Evolutionary conservation across 306 rosid genomes (phyloP).

Genomic region (Quercus berberidifolia): DNA sequence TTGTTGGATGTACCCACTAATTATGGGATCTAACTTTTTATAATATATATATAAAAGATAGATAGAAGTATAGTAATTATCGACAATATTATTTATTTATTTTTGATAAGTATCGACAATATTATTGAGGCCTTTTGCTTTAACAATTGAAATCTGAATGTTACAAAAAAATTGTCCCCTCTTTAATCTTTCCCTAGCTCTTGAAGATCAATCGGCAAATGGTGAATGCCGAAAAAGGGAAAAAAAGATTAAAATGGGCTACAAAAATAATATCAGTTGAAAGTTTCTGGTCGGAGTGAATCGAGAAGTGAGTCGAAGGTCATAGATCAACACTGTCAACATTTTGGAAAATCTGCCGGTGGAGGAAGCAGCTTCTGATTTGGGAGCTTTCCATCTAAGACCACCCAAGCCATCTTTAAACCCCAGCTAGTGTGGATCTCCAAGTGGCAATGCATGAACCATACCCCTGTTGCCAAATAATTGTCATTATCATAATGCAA

Average conservation of each 20-base stretch:
- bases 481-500: background rate
- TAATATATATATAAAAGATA: no score
- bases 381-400: background rate
- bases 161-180: background rate
- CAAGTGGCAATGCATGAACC: constrained; percentile 6
- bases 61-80: background rate
- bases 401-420: background rate
- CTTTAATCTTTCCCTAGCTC: background rate
- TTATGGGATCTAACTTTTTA: no score
- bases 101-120: background rate
- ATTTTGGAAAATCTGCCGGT: background rate
- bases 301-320: background rate
- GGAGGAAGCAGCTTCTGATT: constrained; percentile 5
- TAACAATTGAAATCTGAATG: background rate
- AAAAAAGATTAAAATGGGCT: background rate
- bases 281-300: background rate
- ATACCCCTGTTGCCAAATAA: background rate
- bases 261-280: background rate
- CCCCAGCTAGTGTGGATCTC: constrained; percentile 3
- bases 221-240: background rate
- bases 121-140: background rate
- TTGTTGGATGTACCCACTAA: no score
- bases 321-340: background rate
- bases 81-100: background rate
- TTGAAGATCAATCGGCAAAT: no score